Conservation (phyloP, 176 grass and related monocot species). For the Melocanna baccifera region DNA sequence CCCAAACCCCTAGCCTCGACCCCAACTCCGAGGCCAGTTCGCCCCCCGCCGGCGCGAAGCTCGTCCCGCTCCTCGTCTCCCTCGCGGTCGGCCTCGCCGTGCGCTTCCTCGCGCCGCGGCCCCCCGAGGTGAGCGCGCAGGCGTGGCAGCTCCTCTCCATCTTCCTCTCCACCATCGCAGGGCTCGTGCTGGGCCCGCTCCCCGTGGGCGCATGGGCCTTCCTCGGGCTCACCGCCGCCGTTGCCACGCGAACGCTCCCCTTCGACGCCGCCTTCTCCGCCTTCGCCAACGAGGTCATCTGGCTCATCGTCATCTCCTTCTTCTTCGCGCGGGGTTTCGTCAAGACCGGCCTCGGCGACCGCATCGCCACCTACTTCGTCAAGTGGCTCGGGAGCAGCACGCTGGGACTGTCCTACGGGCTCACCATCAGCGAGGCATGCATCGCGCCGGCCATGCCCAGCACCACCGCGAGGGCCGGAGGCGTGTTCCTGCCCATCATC, state of each 20-base stretch:
- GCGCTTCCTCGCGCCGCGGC: slow-evolving; percentile 64
- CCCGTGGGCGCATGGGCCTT: slow-evolving; percentile 97
- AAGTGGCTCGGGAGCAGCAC: slow-evolving; percentile 86
- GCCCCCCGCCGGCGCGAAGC: slow-evolving; percentile 39
- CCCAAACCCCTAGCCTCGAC: background rate
- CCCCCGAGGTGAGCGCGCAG: slow-evolving; percentile 56
- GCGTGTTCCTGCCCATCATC: slow-evolving; percentile 77
- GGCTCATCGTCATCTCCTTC: slow-evolving; percentile 96
- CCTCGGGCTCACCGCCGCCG: slow-evolving; percentile 70
- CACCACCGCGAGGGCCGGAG: slow-evolving; percentile 85
- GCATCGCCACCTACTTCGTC: slow-evolving; percentile 88
- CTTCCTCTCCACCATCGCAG: slow-evolving; percentile 82
- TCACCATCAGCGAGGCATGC: slow-evolving; percentile 83
- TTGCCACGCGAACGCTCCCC: slow-evolving; percentile 73
- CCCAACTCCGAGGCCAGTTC: background rate
- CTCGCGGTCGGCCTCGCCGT: slow-evolving; percentile 67
- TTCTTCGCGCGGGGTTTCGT: slow-evolving; percentile 92
- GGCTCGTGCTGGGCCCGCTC: slow-evolving; percentile 76
- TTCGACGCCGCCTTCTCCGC: slow-evolving; percentile 80
- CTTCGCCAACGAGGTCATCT: slow-evolving; percentile 96
- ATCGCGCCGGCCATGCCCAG: slow-evolving; percentile 93
- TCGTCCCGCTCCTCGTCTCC: slow-evolving; percentile 55
- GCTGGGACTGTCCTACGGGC: slow-evolving; percentile 75
- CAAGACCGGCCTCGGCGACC: slow-evolving; percentile 82
- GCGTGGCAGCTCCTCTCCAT: slow-evolving; percentile 93